phyloP scores from a whole-genome alignment of 73 alveolate species.

The Paramecium biaurelia region DNA sequence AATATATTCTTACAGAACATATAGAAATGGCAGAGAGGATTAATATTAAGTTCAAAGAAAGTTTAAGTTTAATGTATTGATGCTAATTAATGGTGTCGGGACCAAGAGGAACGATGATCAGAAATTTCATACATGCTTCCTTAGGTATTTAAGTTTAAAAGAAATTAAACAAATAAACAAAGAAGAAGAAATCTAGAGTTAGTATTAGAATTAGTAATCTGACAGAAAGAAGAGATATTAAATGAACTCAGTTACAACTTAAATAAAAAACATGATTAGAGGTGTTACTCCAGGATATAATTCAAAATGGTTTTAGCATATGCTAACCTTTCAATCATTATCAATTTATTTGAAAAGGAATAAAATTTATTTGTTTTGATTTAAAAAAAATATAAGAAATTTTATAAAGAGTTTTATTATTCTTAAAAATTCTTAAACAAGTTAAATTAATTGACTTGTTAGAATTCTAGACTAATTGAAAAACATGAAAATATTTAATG shows the following conservation, averaged over 20 bases:
- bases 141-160: constrained; percentile 31
- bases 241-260: constrained; percentile 50
- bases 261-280: constrained; percentile 74
- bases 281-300: constrained; percentile 83
- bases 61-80: constrained; percentile 51
- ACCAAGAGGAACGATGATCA: constrained; percentile 51
- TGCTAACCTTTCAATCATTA: constrained; percentile 96
- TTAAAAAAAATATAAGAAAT: too few species aligned
- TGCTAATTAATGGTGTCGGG: not conserved
- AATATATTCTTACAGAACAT: constrained; percentile 58
- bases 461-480: too few species aligned
- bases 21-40: constrained; percentile 47
- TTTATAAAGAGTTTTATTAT: too few species aligned
- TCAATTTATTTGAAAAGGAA: constrained; percentile 78
- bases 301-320: constrained; percentile 94
- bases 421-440: too few species aligned
- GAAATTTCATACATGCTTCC: constrained; percentile 51
- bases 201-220: not conserved
- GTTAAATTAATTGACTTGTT: too few species aligned
- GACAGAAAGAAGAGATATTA: constrained; percentile 50
- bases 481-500: too few species aligned
- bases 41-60: constrained; percentile 14
- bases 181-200: not conserved
- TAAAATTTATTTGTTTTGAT: too few species aligned
- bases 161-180: not conserved